Base-by-base conservation (phyloP, 129 eudicot genomes). In the Glebionis coronaria region DNA sequence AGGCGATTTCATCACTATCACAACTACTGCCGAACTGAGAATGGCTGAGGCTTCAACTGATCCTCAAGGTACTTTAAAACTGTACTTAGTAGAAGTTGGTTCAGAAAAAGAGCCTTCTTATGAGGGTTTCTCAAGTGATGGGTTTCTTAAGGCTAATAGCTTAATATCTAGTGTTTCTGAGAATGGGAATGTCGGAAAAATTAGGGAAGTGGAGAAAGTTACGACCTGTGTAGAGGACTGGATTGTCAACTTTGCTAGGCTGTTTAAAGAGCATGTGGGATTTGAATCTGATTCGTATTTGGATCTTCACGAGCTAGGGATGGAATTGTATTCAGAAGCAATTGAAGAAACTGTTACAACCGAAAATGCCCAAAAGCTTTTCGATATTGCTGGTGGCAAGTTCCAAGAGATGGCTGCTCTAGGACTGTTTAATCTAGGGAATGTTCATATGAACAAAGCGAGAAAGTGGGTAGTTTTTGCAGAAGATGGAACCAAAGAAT, bases 391-490 rank as follows among this genome's bases (percentile, higher is more conserved):
- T 31, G 86, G 86, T 14, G 84, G 72, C n/a, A 82, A 84, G 83
- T 93, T 93, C 65, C 96, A 88, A 82, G 98, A 93, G 56, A 84
- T 93, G 96, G 76, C 95, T 42, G 98, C 96, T 76, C 81, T 93
- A 70, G 90, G 96, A 12, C 70, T 86, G 70, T 93, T 93, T 70
- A 93, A 93, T 44, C 79, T 87, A 76, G 98, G 98, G 23, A 93
- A 88, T 77, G 91, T 93, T 74, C 98, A 93, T 81, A 78, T 93
- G 95, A 86, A 93, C 35, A 88, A 70, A 73, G 96, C 96, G 67
- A 82, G 95, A 74, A 93, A 82, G 58, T 80, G 90, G 72, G 85
- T 91, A 38, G 68, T 71, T 25, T 72, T 81, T 55, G 58, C 81
- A 49, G 98, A 85, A 72, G 98, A 85, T 47, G 79, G 60, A 71